Evolutionary conservation across 2,329 filamentous ascomycete species (phyloP).

Genomic region (Emergomyces africanus): DNA sequence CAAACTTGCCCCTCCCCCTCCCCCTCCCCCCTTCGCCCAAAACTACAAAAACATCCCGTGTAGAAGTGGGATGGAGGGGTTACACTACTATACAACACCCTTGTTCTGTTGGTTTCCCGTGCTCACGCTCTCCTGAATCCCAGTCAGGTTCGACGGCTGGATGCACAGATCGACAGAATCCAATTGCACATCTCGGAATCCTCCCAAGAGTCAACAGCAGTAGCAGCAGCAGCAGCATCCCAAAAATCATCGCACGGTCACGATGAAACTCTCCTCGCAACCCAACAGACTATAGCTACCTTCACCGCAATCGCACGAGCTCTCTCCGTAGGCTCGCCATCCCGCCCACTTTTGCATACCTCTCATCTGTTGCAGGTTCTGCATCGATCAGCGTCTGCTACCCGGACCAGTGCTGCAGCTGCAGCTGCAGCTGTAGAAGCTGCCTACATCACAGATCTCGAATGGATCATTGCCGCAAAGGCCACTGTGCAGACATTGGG

Average conservation of each 20-base stretch:
- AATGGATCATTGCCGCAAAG: constrained; percentile 86
- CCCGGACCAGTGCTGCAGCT: constrained; percentile 6
- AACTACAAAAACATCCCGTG: too few relatives aligned
- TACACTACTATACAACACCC: neutral
- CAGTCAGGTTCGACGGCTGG: constrained; percentile 45
- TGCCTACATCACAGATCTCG: constrained; percentile 61
- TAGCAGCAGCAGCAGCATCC: constrained; percentile 1
- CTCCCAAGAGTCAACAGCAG: constrained; percentile 13
- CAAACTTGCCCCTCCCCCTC: too few relatives aligned
- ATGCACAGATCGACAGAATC: constrained; percentile 45
- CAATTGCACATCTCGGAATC: constrained; percentile 30
- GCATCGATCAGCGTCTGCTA: constrained; percentile 39
- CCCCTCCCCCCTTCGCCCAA: neutral
- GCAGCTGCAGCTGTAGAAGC: constrained; percentile 15
- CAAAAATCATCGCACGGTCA: neutral
- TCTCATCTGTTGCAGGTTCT: constrained; percentile 51
- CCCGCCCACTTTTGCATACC: constrained; percentile 48
- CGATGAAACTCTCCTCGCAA: neutral
- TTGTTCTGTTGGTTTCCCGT: neutral
- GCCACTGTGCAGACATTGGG: constrained; percentile 87
- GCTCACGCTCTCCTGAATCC: neutral
- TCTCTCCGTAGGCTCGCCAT: constrained; percentile 56
- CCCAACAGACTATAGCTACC: constrained; percentile 15
- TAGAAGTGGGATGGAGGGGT: neutral
- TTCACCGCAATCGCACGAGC: constrained; percentile 57